Percentiles rank a stretch among this genome's conserved stretches.
These are phyloP conservation scores for Fusarium sp. DNA, from an alignment of 2,329 filamentous ascomycete genomes.

Conservation along the genomic window DNA sequence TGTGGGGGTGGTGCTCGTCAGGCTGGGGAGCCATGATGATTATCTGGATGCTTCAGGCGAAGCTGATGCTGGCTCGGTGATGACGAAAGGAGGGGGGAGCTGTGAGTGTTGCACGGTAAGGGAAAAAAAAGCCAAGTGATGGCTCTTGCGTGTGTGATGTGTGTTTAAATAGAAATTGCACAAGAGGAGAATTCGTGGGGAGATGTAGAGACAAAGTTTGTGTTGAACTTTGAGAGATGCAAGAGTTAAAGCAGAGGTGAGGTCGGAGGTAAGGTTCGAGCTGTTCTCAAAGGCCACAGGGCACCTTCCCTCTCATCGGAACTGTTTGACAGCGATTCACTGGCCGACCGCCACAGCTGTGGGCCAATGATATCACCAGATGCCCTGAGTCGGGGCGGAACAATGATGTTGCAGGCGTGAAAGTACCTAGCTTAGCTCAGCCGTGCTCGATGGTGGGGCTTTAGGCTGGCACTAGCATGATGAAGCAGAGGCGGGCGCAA, in stretches of 20 bases:
- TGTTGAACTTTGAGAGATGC: conserved; percentile 32
- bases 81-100: conserved; percentile 38
- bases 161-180: conserved; percentile 10
- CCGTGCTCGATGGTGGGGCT: conserved; percentile 27
- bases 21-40: conserved; percentile 77
- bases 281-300: conserved; percentile 42
- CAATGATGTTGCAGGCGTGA: conserved; percentile 46
- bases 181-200: background rate
- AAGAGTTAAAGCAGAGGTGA: conserved; percentile 31
- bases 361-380: conserved; percentile 49
- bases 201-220: conserved; percentile 7
- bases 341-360: conserved; percentile 39
- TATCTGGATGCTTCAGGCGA: conserved; percentile 40
- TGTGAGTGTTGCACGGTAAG: conserved; percentile 20
- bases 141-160: conserved; percentile 18
- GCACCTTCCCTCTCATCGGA: conserved; percentile 39
- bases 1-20: conserved; percentile 62
- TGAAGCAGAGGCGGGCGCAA: conserved; percentile 34
- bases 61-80: conserved; percentile 39
- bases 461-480: conserved; percentile 37
- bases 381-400: conserved; percentile 47
- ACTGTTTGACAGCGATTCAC: conserved; percentile 42
- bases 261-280: conserved; percentile 36
- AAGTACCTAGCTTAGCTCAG: conserved; percentile 39
- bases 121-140: conserved; percentile 27